phyloP scores from a whole-genome alignment of 2,329 filamentous ascomycete genomes.

The Lecanosticta acicola region DNA sequence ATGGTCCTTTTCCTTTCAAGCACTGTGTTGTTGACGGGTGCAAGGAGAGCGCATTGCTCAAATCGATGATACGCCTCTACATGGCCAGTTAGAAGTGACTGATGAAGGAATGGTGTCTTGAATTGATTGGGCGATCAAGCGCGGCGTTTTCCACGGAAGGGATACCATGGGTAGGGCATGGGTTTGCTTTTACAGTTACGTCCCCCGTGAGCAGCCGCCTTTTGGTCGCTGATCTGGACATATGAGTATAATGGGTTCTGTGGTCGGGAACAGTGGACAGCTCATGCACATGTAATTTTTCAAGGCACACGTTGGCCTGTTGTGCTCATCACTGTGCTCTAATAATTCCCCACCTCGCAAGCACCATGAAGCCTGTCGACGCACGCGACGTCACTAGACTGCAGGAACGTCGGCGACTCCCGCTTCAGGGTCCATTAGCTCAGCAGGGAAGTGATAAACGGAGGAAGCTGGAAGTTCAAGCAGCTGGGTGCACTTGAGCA shows the following conservation, averaged over 20 bases:
- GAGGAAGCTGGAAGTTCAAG: too few relatives aligned
- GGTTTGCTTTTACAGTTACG: neutral
- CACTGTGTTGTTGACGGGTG: constrained; percentile 44
- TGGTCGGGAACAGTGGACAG: too few relatives aligned
- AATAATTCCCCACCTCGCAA: too few relatives aligned
- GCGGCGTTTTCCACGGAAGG: neutral
- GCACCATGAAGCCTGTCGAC: too few relatives aligned
- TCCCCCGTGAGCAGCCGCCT: too few relatives aligned
- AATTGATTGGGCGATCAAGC: neutral
- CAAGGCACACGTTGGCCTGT: too few relatives aligned
- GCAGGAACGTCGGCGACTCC: neutral
- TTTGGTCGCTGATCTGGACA: neutral
- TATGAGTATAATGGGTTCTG: constrained; percentile 1
- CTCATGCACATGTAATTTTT: too few relatives aligned
- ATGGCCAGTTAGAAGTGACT: constrained; percentile 22
- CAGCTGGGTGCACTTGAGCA: too few relatives aligned
- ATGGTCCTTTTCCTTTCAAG: constrained; percentile 36
- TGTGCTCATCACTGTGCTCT: too few relatives aligned
- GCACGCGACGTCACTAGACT: neutral
- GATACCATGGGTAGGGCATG: neutral
- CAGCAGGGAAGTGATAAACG: too few relatives aligned
- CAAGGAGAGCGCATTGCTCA: constrained; percentile 8
- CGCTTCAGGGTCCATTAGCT: constrained; percentile 1
- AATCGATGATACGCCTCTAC: constrained; percentile 24
- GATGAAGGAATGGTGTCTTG: neutral